Evolutionary conservation across 208 protist genomes (phyloP), one percentile per base, ranked within the genome.

Genomic region (Balamuthia mandrillaris): DNA sequence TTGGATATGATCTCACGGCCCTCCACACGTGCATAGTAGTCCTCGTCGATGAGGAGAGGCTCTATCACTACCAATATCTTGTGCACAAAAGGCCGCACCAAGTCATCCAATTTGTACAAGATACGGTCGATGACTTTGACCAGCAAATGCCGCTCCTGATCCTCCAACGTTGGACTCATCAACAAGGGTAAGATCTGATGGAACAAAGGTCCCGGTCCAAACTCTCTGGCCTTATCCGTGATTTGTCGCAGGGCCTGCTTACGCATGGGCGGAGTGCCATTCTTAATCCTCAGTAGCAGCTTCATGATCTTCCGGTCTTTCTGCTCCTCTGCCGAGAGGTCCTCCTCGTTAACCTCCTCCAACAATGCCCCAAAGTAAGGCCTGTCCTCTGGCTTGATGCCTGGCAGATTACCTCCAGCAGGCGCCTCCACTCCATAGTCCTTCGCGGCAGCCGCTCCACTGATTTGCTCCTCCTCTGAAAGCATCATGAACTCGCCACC

Each of bases 51-150:
- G 24, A 99, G 94, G 52, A 99, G 91, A 35, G 98, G 97, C 90
- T 99, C 96, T 90, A 99, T 98, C 51, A 99, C 97, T 44, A 98
- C 96, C 0, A 99, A 92, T 82, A 99, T 98, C 84, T 99, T 98
- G 91, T 98, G 97, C 27, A 98, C 96, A 63, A 97, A 99, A 12
- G 95, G 93, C 16, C 96, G 91, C 10, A 99, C 96, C 12, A 98
- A 92, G 42, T 97, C 96, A 70, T 98, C 97, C 37, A 99, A 92
- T 82, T 98, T 96, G 77, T 97, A 97, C 47, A 99, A 94, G n/a
- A 99, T 94, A 47, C 97, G 90, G 92, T 99, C 98, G 84, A 99
- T 97, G 72, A 99, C 95, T 54, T 99, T 98, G n/a, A 98, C 96
- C 45, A 99, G 94, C 37, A 98, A 87, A 93, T 99, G 98, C 83